Evolutionary conservation across 1,284 basidiomycete species (phyloP).

Genomic region (Rhodotorula glutinis): DNA sequence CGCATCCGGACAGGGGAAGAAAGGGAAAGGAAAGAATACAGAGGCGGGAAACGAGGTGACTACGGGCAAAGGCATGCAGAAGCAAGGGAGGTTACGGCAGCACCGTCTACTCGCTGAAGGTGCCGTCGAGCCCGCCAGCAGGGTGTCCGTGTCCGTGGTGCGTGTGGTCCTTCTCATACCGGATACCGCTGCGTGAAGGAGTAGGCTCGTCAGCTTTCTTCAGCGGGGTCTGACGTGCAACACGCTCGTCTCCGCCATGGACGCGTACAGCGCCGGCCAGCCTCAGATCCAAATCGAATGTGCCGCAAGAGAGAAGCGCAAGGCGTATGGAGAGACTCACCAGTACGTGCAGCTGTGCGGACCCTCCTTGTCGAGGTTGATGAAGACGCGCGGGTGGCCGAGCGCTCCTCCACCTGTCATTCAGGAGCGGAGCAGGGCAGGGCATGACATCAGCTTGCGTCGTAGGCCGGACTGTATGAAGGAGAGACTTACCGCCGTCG

Average conservation of each 20-base stretch:
- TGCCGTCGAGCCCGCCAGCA: background rate
- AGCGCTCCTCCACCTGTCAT: slow-evolving; percentile 82
- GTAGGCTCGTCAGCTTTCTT: background rate
- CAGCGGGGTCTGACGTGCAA: too few species aligned
- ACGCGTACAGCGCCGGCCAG: too few species aligned
- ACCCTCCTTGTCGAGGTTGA: slow-evolving; percentile 76
- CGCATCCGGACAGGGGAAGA: too few species aligned
- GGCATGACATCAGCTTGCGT: background rate
- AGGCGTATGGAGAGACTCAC: too few species aligned
- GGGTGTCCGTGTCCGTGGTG: slow-evolving; percentile 45
- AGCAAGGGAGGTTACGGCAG: too few species aligned
- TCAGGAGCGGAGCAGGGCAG: background rate
- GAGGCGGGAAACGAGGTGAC: too few species aligned
- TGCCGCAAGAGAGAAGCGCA: background rate
- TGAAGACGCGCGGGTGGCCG: slow-evolving; percentile 93
- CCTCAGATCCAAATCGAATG: slow-evolving; percentile 1
- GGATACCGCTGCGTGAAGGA: slow-evolving; percentile 63
- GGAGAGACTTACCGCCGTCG: slow-evolving; percentile 75
- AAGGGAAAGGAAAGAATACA: too few species aligned
- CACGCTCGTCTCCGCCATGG: too few species aligned
- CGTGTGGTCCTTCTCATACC: slow-evolving; percentile 66
- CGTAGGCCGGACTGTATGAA: too few species aligned
- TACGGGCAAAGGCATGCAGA: too few species aligned
- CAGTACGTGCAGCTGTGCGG: slow-evolving; percentile 64
- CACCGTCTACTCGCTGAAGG: slow-evolving; percentile 4